phyloP scores from a whole-genome alignment of 306 rosid genomes.

The Biancaea sappan region DNA sequence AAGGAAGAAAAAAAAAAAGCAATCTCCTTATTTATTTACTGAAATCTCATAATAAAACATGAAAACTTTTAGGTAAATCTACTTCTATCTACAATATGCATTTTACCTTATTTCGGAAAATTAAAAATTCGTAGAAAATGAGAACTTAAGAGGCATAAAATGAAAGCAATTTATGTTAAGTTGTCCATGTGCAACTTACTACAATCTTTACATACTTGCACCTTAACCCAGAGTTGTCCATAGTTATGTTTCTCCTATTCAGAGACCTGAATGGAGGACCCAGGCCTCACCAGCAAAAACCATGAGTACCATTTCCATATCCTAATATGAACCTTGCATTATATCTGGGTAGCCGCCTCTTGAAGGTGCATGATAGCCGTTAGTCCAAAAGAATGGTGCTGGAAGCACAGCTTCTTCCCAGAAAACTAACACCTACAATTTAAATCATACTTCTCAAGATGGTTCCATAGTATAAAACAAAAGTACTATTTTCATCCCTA shows the following conservation, averaged over 20 bases:
- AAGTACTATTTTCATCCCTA: too few species aligned
- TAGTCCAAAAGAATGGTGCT: background rate
- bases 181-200: background rate
- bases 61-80: too few species aligned
- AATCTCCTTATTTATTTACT: too few species aligned
- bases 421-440: conserved; percentile 9
- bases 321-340: background rate
- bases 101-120: too few species aligned
- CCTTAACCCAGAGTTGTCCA: background rate
- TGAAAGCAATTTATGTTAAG: background rate
- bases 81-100: too few species aligned
- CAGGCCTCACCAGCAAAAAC: background rate
- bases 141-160: background rate
- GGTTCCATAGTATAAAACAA: too few species aligned
- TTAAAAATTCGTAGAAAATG: background rate
- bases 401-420: conserved; percentile 11
- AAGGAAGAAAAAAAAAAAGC: too few species aligned
- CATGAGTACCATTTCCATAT: background rate
- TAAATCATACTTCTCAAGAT: background rate
- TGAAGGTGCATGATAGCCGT: background rate
- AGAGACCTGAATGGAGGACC: background rate
- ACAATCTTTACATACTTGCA: background rate
- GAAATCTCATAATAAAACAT: too few species aligned
- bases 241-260: background rate
- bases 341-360: background rate